A percentile compares a stretch with the other conserved stretches of the same genome.
phyloP scores from a whole-genome alignment of 805 yeast genomes.

The Kluyveromyces wickerhamii region DNA sequence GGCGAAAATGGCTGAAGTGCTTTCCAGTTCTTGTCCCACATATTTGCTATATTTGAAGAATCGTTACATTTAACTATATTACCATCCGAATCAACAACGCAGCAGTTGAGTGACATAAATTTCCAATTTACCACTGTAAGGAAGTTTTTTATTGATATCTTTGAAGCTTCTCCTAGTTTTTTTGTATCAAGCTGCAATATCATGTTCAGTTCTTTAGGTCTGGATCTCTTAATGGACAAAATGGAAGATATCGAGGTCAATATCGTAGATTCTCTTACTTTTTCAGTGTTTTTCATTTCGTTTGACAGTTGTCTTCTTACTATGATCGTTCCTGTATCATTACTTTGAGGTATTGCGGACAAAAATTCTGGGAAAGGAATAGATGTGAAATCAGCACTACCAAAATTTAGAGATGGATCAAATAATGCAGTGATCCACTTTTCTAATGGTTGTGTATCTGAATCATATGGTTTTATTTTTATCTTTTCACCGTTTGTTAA shows the following conservation, averaged over 20 bases:
- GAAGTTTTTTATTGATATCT: constrained; percentile 14
- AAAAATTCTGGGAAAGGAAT: constrained; percentile 18
- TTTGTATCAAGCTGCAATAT: constrained; percentile 24
- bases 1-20: constrained; percentile 14
- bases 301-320: neutral
- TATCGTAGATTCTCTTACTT: neutral
- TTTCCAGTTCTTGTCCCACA: neutral
- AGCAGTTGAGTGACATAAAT: constrained; percentile 13
- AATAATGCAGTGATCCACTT: constrained; percentile 37
- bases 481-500: constrained; percentile 8
- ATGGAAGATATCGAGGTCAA: constrained; percentile 20
- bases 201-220: constrained; percentile 21
- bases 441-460: constrained; percentile 10
- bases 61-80: constrained; percentile 10
- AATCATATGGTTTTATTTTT: constrained; percentile 3
- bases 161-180: constrained; percentile 10
- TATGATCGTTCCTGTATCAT: neutral
- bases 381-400: constrained; percentile 26
- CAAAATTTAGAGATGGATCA: constrained; percentile 27
- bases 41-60: constrained; percentile 1
- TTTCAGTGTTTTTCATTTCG: neutral
- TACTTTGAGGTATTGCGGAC: constrained; percentile 13
- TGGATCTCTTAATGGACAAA: constrained; percentile 21
- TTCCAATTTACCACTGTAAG: constrained; percentile 18
- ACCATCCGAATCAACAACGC: constrained; percentile 18